Evolutionary conservation across 2,329 filamentous ascomycete species (phyloP), one percentile per base, ranked within the genome.

Genomic region (Furcasterigmium furcatum): DNA sequence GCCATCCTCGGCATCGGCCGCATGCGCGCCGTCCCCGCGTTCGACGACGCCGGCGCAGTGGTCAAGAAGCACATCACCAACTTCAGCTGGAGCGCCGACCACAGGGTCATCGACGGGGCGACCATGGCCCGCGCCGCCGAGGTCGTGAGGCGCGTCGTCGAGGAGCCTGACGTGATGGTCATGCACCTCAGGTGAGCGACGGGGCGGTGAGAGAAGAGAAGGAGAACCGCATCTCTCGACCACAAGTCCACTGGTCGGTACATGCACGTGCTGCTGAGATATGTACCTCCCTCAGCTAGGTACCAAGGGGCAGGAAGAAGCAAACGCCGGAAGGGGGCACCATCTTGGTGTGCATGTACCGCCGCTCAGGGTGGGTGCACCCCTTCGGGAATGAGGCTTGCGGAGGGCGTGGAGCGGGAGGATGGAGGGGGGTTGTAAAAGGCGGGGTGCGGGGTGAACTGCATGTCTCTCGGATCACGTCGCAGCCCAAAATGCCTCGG

Each of bases 61-160:
- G 76, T 91, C 12, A 83, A 81, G 67, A 88, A 83, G 64, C 85
- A 95, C 59, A 79, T 95, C 50, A 85, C 86, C 62, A 91, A 95
- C 61, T 90, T 97, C 57, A 97, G 91, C 68, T 97, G 92, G 92
- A 92, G 88, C 64, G 92, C 92, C 6, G 91, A 97, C 66, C 94
- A 99, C 67, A 77, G 94, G 18, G 88, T 97, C 44, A 84, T 97
- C 39, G 94, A 99, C 67, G 94, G 94, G 2, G 92, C 92, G 39
- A 96, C 91, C 49, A 90, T 96, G 80, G 94, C 94, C 18, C 79
- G 91, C 54, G 92, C 92, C 63, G 91, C 90, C 12, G 90, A 91
- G 58, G 78, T 86, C 51, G 87, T 97, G 19, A 82, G 84, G 56
- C 74, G 75, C 43, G 82, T 88, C 55, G 79, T 97, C 32, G 91